Base-by-base conservation (phyloP, 2,329 filamentous ascomycete genomes). In the Nigrograna mackinnonii region DNA sequence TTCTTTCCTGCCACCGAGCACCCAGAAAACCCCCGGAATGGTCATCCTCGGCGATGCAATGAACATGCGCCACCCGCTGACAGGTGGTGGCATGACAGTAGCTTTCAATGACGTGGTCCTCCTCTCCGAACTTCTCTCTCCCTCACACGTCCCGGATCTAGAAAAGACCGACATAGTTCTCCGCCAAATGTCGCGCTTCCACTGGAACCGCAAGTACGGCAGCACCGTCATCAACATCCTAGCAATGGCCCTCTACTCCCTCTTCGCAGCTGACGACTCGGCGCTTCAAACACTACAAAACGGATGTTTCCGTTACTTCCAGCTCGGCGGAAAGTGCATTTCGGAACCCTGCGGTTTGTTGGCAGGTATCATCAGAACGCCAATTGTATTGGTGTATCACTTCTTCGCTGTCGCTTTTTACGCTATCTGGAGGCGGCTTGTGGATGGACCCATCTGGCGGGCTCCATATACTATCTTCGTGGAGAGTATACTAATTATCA, bases 31-130 rank as follows among this genome's bases (percentile, higher is more conserved):
- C 9, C 81, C 84, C 1, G 89, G 89, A 4, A 73, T 96, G 46
- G 78, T 96, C 36, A 76, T 99, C 24, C 79, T 97, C 6, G 94
- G 94, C 45, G 94, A 99, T 66, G 92, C 94, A 12, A 86, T 95
- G 79, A 99, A 99, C 75, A 99, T 99, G 94, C 88, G 94, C n/a
- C 94, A 99, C 71, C 94, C 94, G 2, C 79, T 99, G 11, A 99
- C 94, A 0, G 94, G 94, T 39, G 94, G 94, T 53, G 94, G 94
- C 57, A 99, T 99, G 94, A 97, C 92, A 0, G 94, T 97, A 2
- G 94, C 90, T 1, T 87, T 99, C 69, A 95, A 92, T 72, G 94
- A 99, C 63, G 91, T 89, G 2, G 79, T 94, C 9, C 71, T 95
- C 1, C 79, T 99, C 19, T 76, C 86, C 1, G 79, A 86, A 6